These are phyloP conservation scores for Lophium mytilinum DNA, from an alignment of 495 filamentous ascomycete genomes.

Conservation along the genomic window DNA sequence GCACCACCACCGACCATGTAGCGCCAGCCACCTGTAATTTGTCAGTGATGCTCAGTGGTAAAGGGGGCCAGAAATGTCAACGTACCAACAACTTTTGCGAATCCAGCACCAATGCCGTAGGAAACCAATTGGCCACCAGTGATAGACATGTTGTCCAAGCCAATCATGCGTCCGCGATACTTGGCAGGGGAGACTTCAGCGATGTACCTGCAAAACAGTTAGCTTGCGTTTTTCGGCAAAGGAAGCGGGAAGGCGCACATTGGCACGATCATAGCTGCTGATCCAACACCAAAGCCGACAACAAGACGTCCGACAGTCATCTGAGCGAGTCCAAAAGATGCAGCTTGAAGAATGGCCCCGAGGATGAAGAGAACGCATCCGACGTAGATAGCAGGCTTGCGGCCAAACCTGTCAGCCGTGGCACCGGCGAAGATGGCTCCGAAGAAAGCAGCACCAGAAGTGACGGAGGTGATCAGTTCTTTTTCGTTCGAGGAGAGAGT, in stretches of 20 bases:
- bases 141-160: constrained; percentile 48
- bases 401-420: constrained; percentile 43
- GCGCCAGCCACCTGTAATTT: constrained; percentile 37
- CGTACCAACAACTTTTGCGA: constrained; percentile 36
- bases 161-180: constrained; percentile 47
- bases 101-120: constrained; percentile 45
- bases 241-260: too few species aligned
- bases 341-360: constrained; percentile 41
- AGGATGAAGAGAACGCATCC: constrained; percentile 42
- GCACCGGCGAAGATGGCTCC: constrained; percentile 44
- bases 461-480: constrained; percentile 42
- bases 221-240: too few species aligned
- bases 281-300: constrained; percentile 46
- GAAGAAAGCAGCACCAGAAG: constrained; percentile 43
- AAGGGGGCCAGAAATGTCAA: too few species aligned
- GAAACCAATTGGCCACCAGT: constrained; percentile 46
- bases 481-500: constrained; percentile 34
- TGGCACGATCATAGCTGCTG: constrained; percentile 45
- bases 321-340: constrained; percentile 40
- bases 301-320: constrained; percentile 45
- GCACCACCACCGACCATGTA: constrained; percentile 44
- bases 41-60: neutral
- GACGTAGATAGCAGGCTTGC: constrained; percentile 42
- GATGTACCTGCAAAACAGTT: too few species aligned
- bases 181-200: constrained; percentile 44